A percentile compares a stretch with the other conserved stretches of the same genome.
These are phyloP conservation scores for Gonium pectorale DNA, from an alignment of 139 green algal species.

Conservation along the genomic window DNA sequence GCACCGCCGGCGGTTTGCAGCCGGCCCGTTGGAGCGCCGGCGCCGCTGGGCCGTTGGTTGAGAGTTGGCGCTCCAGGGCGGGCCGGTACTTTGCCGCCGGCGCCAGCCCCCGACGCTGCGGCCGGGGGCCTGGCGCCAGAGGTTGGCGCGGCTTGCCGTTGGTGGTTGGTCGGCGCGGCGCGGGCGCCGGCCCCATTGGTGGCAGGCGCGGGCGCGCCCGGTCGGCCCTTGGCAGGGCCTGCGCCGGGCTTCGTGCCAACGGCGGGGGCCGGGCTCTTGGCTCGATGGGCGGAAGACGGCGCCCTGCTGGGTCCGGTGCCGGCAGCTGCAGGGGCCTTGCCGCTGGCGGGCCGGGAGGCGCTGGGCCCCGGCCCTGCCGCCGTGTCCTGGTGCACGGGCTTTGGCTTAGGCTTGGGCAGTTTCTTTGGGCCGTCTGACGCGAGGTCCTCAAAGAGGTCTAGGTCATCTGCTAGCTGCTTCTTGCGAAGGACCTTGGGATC, in stretches of 20 bases:
- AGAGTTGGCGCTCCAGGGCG: too few relatives aligned
- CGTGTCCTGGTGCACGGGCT: not conserved
- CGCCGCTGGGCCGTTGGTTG: not conserved
- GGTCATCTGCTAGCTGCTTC: slow-evolving; percentile 25
- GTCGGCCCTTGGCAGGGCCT: not conserved
- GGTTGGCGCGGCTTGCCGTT: slow-evolving; percentile 10
- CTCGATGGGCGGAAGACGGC: not conserved
- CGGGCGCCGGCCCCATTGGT: not conserved
- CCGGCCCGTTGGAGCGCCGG: not conserved
- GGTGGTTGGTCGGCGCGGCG: slow-evolving; percentile 25
- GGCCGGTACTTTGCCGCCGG: too few relatives aligned
- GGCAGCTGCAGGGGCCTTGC: not conserved
- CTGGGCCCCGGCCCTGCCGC: slow-evolving; percentile 11
- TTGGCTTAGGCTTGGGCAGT: slow-evolving; percentile 1
- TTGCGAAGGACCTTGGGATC: slow-evolving; percentile 30
- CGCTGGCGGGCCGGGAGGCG: not conserved
- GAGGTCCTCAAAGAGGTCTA: slow-evolving; percentile 40
- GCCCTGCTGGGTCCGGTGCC: not conserved
- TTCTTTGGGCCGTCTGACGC: slow-evolving; percentile 15
- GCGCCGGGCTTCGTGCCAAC: not conserved
- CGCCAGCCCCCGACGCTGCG: too few relatives aligned
- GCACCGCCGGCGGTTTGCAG: not conserved
- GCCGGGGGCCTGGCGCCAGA: not conserved
- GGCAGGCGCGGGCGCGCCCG: not conserved
- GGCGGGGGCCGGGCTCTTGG: not conserved